Evolutionary conservation across 139 green algal genomes (phyloP), one percentile per base, ranked within the genome.

Genomic region (Mesotaenium endlicherianum): DNA sequence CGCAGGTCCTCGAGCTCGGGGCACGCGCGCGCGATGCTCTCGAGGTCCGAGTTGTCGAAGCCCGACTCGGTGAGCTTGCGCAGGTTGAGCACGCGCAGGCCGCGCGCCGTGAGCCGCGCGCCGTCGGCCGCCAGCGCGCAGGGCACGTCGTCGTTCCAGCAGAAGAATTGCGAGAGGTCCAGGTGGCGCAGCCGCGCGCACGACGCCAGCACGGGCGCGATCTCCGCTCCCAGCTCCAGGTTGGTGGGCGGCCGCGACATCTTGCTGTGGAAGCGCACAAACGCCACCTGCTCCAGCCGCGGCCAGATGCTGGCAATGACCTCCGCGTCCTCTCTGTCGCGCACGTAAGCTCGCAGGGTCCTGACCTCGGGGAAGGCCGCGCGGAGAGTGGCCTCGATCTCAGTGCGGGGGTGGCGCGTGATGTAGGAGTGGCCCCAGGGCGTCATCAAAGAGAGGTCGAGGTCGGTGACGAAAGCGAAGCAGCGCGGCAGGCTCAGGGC

Each of bases 181-280:
- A 78, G 70, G 30, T n/a, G 34, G 4, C 6, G 4, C 11, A 78
- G 31, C 16, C 41, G 45, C n/a, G 45, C 6, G 40, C 70, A 78
- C 41, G 41, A 45, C 16, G 4, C 3, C 41, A 78, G 31, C 45
- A 78, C 5, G 26, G 70, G 31, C 38, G 42, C 36, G 16, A 78
- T 16, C 45, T 78, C 70, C n/a, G 40, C 70, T 78, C 70, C 70
- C 6, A 53, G 4, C 16, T 78, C 31, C 31, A 64, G 70, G 4
- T 78, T 69, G 11, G 16, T 6, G 14, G 40, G n/a, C 5, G 34
- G 6, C 34, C 16, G 14, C 43, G 41, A 6, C 5, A 6, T 6
- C 47, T 78, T 78, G 41, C 41, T 78, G 34, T 82, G 75, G 42
- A 41, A 82, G n/a, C 75, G 41, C 17, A 82, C 57, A 20, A 82